Percentiles rank a stretch among this genome's conserved stretches.
phyloP scores from a whole-genome alignment of 768 basidiomycete genomes.

The Leccinum broughii region DNA sequence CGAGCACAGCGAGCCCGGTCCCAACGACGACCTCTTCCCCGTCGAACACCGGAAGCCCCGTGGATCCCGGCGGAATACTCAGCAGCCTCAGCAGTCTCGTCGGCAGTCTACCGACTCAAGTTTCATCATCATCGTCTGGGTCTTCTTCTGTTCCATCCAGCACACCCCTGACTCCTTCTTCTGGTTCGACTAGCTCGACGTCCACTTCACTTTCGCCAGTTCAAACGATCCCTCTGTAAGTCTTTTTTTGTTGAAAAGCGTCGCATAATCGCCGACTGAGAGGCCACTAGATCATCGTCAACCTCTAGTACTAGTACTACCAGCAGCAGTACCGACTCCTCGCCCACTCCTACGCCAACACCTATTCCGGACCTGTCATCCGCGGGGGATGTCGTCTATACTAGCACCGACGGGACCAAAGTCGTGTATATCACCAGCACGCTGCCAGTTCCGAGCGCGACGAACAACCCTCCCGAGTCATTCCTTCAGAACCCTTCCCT shows the following conservation, averaged over 20 bases:
- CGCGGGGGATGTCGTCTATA: slow-evolving; percentile 15
- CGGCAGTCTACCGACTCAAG: slow-evolving; percentile 11
- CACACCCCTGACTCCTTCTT: slow-evolving; percentile 23
- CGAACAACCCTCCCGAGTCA: slow-evolving; percentile 26
- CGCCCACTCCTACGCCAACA: slow-evolving; percentile 13
- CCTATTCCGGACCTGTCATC: slow-evolving; percentile 22
- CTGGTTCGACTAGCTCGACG: slow-evolving; percentile 31
- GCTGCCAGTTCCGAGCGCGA: slow-evolving; percentile 27
- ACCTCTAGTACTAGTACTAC: slow-evolving; percentile 12
- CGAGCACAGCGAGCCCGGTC: neutral
- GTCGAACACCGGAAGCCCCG: neutral
- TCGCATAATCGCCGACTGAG: neutral
- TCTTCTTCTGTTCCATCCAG: slow-evolving; percentile 20
- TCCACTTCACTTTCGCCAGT: slow-evolving; percentile 11
- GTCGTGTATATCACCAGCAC: slow-evolving; percentile 36
- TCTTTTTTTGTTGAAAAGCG: neutral
- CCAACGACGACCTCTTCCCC: neutral
- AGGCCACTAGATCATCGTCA: slow-evolving; percentile 10
- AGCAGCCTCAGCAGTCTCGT: slow-evolving; percentile 20
- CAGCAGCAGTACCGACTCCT: slow-evolving; percentile 12
- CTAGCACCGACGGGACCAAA: slow-evolving; percentile 26
- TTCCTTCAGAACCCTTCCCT: slow-evolving; percentile 70
- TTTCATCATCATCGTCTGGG: slow-evolving; percentile 19
- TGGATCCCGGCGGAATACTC: slow-evolving; percentile 6
- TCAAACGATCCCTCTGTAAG: slow-evolving; percentile 22